phyloP scores from a whole-genome alignment of 441 rosid species.

The Erysimum pusillum region DNA sequence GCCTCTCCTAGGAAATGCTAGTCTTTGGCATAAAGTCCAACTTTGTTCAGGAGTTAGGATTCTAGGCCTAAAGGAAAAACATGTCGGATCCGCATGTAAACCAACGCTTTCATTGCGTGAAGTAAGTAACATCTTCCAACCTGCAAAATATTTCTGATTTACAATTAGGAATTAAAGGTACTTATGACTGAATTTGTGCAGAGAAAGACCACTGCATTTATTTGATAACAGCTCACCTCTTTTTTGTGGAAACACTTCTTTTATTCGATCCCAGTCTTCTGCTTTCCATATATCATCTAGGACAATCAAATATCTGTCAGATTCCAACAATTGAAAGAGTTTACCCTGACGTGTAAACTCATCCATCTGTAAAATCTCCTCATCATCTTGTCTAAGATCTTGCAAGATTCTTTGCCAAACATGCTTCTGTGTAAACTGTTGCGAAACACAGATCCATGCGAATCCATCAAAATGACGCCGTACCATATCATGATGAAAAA shows the following conservation, averaged over 20 bases:
- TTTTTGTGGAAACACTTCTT: neutral
- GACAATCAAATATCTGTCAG: neutral
- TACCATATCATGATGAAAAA: conserved; percentile 1
- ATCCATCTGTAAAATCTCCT: neutral
- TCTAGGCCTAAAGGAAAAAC: conserved; percentile 5
- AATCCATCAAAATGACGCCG: neutral
- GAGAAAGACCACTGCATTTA: too few relatives aligned
- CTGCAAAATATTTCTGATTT: neutral
- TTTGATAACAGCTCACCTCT: too few relatives aligned
- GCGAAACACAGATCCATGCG: neutral
- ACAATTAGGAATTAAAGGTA: too few relatives aligned
- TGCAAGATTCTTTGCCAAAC: neutral
- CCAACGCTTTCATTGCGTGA: neutral
- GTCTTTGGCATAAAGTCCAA: neutral
- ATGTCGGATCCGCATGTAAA: neutral
- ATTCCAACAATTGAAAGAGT: neutral
- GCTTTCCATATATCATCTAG: neutral
- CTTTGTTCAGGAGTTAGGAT: neutral
- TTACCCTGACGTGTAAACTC: neutral
- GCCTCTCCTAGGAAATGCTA: neutral
- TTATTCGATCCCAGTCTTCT: conserved; percentile 2
- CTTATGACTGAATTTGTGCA: too few relatives aligned
- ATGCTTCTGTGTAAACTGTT: neutral
- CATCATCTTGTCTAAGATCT: conserved; percentile 4
- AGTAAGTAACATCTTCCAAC: neutral